Evolutionary conservation across 257 asterid genomes (phyloP), one percentile per base, ranked within the genome.

Genomic region (Nicotiana sylvestris): DNA sequence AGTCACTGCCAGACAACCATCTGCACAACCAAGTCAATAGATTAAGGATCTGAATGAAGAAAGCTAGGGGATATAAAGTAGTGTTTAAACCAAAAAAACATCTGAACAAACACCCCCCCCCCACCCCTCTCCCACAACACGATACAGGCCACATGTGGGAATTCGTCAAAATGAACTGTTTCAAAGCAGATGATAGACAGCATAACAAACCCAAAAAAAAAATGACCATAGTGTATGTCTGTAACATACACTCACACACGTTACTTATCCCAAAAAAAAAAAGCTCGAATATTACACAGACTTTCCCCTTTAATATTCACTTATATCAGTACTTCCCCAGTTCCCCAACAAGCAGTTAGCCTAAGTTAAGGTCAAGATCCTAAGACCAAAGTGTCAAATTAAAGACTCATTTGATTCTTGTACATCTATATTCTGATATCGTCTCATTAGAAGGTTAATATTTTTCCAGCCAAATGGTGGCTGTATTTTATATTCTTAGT

Each of bases 1-100:
- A 89, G 89, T 94, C 96, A 83, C 94, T 88, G 53, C 93, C 97
- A 8, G 98, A 92, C 82, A 94, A 84, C 99, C 98, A 92, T 90
- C 99, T 95, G 91, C 49, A 56, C 35, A 57, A 81, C 82, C 72
- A 84, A 86, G 56, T 74, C 70, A 84, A 77, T 81, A 87, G 69
- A 84, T 83, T 77, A 68, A 67, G 35, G 70, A 76, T 43, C 68
- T 43, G 51, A 55, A 66, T 33, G 46, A 70, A n/a, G 29, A 57
- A 66, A 56, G 39, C 51, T 29, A 33, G 30, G 25, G 81, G 77
- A 66, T 7, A 82, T 18, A 51, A 66, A 80, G 76, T 60, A 60
- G 13, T 27, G 21, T 18, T 17, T 33, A 43, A 43, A 79, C 25
- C 62, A 82, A 35, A n/a, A 51, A 7, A 33, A 43, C 58, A 72